Conservation (phyloP, 371 early-diverging fungal species). For the Coemansia sp. region DNA sequence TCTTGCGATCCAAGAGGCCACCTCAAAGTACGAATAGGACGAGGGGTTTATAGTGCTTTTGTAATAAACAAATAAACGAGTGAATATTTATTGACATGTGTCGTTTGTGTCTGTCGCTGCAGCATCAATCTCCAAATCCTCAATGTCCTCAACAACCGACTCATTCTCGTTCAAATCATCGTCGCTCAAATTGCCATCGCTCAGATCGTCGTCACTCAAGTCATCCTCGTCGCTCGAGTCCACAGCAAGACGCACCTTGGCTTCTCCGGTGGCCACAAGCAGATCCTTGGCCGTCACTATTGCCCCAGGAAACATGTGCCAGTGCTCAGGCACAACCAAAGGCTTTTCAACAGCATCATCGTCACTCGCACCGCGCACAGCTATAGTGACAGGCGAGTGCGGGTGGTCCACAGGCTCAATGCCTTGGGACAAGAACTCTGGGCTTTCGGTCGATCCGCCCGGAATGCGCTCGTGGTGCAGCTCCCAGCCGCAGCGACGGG, state of each 20-base stretch:
- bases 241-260: constrained; percentile 29
- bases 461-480: constrained; percentile 41
- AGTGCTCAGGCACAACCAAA: constrained; percentile 34
- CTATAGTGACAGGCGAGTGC: constrained; percentile 1
- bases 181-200: constrained; percentile 2
- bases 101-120: not conserved
- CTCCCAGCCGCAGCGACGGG: constrained; percentile 71
- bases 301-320: constrained; percentile 46
- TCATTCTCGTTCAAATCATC: not conserved
- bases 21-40: constrained; percentile 13
- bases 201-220: not conserved
- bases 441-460: constrained; percentile 28
- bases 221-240: constrained; percentile 37
- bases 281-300: constrained; percentile 38
- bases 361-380: not conserved
- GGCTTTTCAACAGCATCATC: constrained; percentile 12
- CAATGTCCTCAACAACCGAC: constrained; percentile 4
- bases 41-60: not conserved
- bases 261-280: constrained; percentile 32
- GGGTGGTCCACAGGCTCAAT: constrained; percentile 5
- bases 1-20: constrained; percentile 53
- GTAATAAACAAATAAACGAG: too few species aligned
- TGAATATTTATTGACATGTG: not conserved
- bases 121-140: not conserved
- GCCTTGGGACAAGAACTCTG: constrained; percentile 14